A percentile compares a stretch with the other conserved stretches of the same genome.
Evolutionary conservation across 805 yeast species (phyloP).

Genomic region (Metschnikowia cubensis): DNA sequence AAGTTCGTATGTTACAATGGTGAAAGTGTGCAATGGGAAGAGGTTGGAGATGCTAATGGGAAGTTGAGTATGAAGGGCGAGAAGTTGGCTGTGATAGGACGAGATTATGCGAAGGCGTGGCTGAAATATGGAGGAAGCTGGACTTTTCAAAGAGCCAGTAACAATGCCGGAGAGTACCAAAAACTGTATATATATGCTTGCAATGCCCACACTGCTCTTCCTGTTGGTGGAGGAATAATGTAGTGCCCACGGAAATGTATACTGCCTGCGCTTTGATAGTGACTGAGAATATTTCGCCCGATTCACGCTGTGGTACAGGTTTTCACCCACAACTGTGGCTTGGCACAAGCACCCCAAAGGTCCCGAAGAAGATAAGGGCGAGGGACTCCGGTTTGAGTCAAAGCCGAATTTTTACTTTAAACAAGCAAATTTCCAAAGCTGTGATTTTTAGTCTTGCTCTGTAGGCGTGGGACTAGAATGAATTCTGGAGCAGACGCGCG

Average conservation of each 20-base stretch:
- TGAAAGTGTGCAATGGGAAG: no score
- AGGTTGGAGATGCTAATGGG: no score
- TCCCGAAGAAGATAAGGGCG: not conserved
- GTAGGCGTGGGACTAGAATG: not conserved
- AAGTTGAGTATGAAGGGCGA: no score
- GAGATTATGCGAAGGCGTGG: not conserved
- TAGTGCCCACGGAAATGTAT: not conserved
- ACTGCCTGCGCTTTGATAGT: not conserved
- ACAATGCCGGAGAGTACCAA: not conserved
- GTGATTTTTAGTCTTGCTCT: not conserved
- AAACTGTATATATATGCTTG: not conserved
- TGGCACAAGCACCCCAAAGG: not conserved
- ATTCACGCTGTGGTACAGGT: conserved; percentile 1
- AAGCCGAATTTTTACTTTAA: not conserved
- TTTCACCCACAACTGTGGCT: not conserved
- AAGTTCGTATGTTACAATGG: no score
- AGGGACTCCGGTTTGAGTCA: no score
- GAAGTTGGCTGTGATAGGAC: no score
- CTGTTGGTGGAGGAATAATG: not conserved
- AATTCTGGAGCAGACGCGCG: not conserved
- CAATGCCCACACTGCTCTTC: not conserved
- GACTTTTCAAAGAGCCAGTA: not conserved
- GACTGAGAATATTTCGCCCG: conserved; percentile 3
- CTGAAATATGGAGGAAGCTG: not conserved
- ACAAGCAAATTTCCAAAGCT: not conserved